Conservation (phyloP, 2,329 filamentous ascomycete genomes). For the Xylariaceae sp. region DNA sequence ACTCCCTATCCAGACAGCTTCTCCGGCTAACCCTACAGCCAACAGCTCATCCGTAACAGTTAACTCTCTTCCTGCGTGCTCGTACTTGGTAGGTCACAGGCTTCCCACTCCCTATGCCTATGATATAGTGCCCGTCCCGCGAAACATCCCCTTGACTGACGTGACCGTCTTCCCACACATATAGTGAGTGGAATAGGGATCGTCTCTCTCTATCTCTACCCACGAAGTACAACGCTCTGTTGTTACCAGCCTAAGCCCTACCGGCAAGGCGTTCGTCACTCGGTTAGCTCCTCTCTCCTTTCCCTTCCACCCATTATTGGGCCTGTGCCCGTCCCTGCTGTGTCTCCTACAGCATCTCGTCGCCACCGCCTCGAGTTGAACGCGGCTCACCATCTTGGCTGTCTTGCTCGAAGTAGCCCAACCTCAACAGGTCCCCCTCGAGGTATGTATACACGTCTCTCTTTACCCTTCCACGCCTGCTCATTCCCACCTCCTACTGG, state of each 20-base stretch:
- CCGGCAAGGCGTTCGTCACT: constrained; percentile 12
- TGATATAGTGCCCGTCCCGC: background rate
- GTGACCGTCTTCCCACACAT: background rate
- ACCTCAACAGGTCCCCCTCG: constrained; percentile 1
- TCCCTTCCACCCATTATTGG: constrained; percentile 12
- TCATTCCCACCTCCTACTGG: background rate
- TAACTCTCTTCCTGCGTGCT: too few species aligned
- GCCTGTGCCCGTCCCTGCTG: constrained; percentile 5
- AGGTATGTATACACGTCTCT: constrained; percentile 15
- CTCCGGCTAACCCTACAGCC: background rate
- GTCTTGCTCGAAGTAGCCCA: background rate
- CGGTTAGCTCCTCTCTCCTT: constrained; percentile 4
- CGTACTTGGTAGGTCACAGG: background rate
- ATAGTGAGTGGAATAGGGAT: background rate
- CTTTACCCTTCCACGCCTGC: background rate
- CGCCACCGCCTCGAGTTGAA: constrained; percentile 1
- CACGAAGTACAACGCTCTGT: background rate
- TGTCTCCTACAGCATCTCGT: constrained; percentile 16
- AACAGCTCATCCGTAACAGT: background rate
- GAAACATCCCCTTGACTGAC: background rate
- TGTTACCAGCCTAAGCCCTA: constrained; percentile 17
- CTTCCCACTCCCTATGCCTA: background rate
- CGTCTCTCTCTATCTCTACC: background rate
- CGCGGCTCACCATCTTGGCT: constrained; percentile 5
- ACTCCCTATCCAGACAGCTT: background rate